These are phyloP conservation scores for Chalaropsis ovoidea DNA, from an alignment of 2,329 filamentous ascomycete genomes.

Conservation along the genomic window DNA sequence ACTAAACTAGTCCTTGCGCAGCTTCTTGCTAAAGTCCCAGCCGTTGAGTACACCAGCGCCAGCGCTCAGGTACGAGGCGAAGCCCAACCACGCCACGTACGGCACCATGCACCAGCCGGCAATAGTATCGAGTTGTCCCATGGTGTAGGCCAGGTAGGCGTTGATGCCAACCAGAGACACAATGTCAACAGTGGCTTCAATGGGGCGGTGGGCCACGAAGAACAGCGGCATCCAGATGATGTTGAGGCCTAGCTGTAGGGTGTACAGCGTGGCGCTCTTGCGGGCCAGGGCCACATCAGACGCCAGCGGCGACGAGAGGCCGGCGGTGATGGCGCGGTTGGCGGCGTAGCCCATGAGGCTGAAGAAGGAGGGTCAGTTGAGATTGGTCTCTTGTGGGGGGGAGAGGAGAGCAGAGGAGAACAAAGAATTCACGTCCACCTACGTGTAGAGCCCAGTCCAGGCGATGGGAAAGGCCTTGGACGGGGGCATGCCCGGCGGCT, in stretches of 20 bases:
- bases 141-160: constrained; percentile 63
- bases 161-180: constrained; percentile 61
- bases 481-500: constrained; percentile 54
- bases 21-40: constrained; percentile 46
- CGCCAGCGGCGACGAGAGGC: constrained; percentile 43
- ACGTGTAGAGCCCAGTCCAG: constrained; percentile 58
- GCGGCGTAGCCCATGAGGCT: constrained; percentile 78
- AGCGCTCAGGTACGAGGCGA: constrained; percentile 74
- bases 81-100: constrained; percentile 77
- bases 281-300: constrained; percentile 48
- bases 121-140: constrained; percentile 61
- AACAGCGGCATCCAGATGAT: constrained; percentile 88
- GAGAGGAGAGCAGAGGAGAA: too few relatives aligned
- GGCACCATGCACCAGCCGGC: constrained; percentile 67
- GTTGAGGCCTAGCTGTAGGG: constrained; percentile 75
- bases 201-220: constrained; percentile 65
- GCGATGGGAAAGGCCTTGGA: constrained; percentile 53
- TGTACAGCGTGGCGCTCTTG: constrained; percentile 69
- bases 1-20: constrained; percentile 26
- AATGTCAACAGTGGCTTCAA: constrained; percentile 66
- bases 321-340: constrained; percentile 60
- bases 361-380: neutral
- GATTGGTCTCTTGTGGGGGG: neutral
- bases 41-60: constrained; percentile 58
- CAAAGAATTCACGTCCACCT: constrained; percentile 15